Evolutionary conservation across 441 rosid species (phyloP), one percentile per base, ranked within the genome.

Genomic region (Brassica balearica): DNA sequence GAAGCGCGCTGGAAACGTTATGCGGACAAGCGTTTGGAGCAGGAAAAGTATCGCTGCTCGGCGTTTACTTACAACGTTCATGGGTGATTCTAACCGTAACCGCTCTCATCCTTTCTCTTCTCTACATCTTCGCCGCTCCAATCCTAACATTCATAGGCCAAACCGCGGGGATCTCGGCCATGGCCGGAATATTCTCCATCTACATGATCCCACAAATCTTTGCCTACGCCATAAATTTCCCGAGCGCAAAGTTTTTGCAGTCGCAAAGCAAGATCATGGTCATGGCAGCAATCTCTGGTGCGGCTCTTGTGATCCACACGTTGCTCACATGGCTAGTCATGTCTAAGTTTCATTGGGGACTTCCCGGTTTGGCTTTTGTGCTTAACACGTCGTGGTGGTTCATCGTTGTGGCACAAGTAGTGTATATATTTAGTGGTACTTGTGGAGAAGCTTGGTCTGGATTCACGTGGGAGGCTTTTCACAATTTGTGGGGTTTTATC

Each of bases 21-120:
- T 85, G 87, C 23, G 87, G 87, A 7, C 87, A 85, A 74, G 87
- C 87, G 17, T 78, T 71, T 67, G 86, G 87, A 65, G 87, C 87
- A 0, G 84, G 87, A 23, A 81, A 78, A 67, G 27, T 83, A 32
- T 69, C 82, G 34, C 64, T 81, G 79, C 79, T 83, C n/a, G 88
- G 86, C 22, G 72, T 81, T 46, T 83, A 83, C 77, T 62, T 83
- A 80, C 85, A 85, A 75, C 75, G 86, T 8, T 85, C 88, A 1
- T 85, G 86, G 86, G 77, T 85, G 58, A 85, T 83, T 23, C 80
- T 83, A 69, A 68, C 65, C 73, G 36, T 61, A 29, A 85, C 86
- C 2, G 80, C 86, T 22, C 17, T 83, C 7, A 0, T 72, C 36
- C 86, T 85, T 14, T 23, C 71, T 58, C 73, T 81, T 3, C 17